Evolutionary conservation across 2,329 filamentous ascomycete genomes (phyloP).

Genomic region (Decorospora gaudefroyi): DNA sequence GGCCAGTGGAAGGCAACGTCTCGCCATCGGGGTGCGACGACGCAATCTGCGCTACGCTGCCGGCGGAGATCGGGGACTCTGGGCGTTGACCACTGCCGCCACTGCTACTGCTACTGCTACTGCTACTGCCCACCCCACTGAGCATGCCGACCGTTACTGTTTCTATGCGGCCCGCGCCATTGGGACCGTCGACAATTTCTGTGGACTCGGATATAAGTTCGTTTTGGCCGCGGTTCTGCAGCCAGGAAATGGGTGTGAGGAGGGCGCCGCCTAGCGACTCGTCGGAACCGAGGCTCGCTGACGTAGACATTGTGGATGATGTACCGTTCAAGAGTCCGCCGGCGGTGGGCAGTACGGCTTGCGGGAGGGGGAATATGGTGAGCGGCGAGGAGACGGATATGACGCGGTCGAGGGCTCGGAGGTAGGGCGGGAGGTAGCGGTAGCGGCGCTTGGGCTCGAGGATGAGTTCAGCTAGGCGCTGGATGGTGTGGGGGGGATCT

Average conservation of each 20-base stretch:
- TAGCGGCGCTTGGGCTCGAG: slow-evolving; percentile 78
- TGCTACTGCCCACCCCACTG: too few species aligned
- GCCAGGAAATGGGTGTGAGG: slow-evolving; percentile 92
- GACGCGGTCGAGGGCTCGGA: slow-evolving; percentile 88
- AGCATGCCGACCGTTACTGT: slow-evolving; percentile 74
- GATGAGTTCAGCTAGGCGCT: slow-evolving; percentile 86
- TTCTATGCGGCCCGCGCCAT: slow-evolving; percentile 77
- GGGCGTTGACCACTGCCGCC: slow-evolving; percentile 19
- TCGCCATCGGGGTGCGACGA: slow-evolving; percentile 44
- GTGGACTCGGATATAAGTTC: slow-evolving; percentile 74
- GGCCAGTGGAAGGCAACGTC: slow-evolving; percentile 43
- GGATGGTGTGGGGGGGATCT: slow-evolving; percentile 87
- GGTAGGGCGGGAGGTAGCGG: slow-evolving; percentile 77
- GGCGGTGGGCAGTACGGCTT: slow-evolving; percentile 58
- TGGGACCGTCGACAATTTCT: slow-evolving; percentile 79
- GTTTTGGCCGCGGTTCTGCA: slow-evolving; percentile 58
- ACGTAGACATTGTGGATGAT: slow-evolving; percentile 49
- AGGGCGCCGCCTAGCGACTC: slow-evolving; percentile 88
- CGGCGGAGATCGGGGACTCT: slow-evolving; percentile 12
- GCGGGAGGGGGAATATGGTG: slow-evolving; percentile 80
- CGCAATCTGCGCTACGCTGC: slow-evolving; percentile 35
- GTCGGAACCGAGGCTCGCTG: slow-evolving; percentile 70
- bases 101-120: too few species aligned
- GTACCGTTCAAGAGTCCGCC: slow-evolving; percentile 64
- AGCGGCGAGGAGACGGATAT: slow-evolving; percentile 85